These are phyloP conservation scores for Cladosporium velox DNA, from an alignment of 2,329 filamentous ascomycete genomes.

Conservation along the genomic window DNA sequence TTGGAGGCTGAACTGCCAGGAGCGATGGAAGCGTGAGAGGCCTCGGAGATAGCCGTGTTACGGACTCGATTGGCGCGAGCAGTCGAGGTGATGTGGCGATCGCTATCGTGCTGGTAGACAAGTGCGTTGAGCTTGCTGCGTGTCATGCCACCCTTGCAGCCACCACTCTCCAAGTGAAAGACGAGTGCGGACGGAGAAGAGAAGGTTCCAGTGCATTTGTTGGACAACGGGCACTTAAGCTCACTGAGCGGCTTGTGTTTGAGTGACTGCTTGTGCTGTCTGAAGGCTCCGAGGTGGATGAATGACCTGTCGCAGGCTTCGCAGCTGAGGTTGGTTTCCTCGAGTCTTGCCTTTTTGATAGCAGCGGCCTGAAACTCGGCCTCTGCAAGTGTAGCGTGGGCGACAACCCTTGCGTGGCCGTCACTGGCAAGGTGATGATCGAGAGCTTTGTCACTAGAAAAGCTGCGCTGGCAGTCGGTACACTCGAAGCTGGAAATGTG, in stretches of 20 bases:
- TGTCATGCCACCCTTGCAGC: conserved; percentile 25
- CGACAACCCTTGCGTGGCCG: too few species aligned
- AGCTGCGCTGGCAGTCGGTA: too few species aligned
- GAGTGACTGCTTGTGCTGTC: conserved; percentile 24
- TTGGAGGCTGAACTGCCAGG: background rate
- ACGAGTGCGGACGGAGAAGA: conserved; percentile 21
- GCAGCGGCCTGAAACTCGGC: too few species aligned
- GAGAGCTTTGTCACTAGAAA: too few species aligned
- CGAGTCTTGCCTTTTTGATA: background rate
- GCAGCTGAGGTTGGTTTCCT: conserved; percentile 24
- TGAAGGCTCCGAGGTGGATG: conserved; percentile 8
- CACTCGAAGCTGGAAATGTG: too few species aligned
- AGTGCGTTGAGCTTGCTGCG: conserved; percentile 24
- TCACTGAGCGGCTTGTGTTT: conserved; percentile 23
- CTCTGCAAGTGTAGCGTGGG: too few species aligned
- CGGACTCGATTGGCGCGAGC: conserved; percentile 1
- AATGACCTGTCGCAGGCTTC: conserved; percentile 23
- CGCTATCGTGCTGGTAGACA: conserved; percentile 23
- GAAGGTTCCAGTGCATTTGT: too few species aligned
- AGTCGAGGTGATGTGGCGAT: conserved; percentile 22
- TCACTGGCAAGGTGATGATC: too few species aligned
- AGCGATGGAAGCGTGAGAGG: background rate
- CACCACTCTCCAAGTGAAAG: conserved; percentile 24
- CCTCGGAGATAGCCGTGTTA: too few species aligned
- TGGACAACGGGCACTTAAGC: conserved; percentile 20